Evolutionary conservation across 805 yeast genomes (phyloP), one percentile per base, ranked within the genome.

Genomic region (Sugiyamaella smithiae): DNA sequence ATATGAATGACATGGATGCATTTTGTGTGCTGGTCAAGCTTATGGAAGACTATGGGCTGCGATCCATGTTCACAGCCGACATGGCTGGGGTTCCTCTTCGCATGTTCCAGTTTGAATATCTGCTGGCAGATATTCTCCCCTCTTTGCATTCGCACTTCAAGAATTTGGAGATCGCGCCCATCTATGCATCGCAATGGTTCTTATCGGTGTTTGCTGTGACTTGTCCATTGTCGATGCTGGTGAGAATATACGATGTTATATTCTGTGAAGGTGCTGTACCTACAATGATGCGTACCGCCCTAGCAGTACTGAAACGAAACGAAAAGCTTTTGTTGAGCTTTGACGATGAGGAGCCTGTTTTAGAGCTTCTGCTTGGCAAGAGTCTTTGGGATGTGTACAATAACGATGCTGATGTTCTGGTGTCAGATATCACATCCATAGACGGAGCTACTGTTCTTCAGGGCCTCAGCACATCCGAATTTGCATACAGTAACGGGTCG

Each of bases 101-200:
- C 74, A 69, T 72, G 51, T 66, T 59, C 46, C 82, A 82, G 57
- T 81, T 81, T 59, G 67, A 71, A 41, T 53, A 56, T 25, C 66
- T 80, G 22, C 67, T 81, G 31, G 54, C 63, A n/a, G 49, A 59
- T 14, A 61, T 69, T 29, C 71, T 78, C 40, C 67, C 70, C 1
- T 71, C 68, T 22, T 65, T 81, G 35, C 65, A 62, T 45, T 40
- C 51, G 1, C 84, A 81, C 58, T 70, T 81, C 47, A 52, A 57
- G 20, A 50, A 59, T 62, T 47, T 72, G 67, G 56, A 82, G 69
- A 57, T 66, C 67, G 56, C 73, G 68, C 51, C 75, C 67, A 41
- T 80, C 72, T 61, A 64, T 51, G 69, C 81, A n/a, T 74, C 75
- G 43, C 85, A 82, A 59, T 81, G 87, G 87, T 80, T 84, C 72